Percentiles rank a stretch among this genome's conserved stretches.
These are phyloP conservation scores for Saccharomycopsis oosterbeekiorum DNA, from an alignment of 805 yeast genomes.

Conservation along the genomic window DNA sequence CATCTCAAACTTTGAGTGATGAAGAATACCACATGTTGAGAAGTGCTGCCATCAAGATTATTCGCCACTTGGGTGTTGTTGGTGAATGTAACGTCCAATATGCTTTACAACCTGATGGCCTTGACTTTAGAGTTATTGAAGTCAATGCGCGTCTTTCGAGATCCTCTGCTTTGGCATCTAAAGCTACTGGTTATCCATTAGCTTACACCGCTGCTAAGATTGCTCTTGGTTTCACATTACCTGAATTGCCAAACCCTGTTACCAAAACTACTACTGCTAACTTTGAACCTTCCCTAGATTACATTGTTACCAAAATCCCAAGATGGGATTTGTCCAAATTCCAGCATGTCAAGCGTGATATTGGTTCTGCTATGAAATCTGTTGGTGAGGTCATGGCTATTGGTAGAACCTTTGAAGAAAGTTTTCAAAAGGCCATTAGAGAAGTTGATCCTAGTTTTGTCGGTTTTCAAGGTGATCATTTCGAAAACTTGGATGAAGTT, in stretches of 20 bases:
- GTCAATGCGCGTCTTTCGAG: conserved; percentile 96
- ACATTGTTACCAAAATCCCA: conserved; percentile 94
- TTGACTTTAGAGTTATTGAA: conserved; percentile 93
- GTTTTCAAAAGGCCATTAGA: conserved; percentile 94
- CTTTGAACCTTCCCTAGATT: conserved; percentile 95
- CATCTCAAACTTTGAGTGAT: conserved; percentile 93
- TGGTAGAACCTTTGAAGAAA: conserved; percentile 95
- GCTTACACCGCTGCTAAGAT: conserved; percentile 98
- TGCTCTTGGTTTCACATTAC: conserved; percentile 88
- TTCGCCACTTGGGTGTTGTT: conserved; percentile 95
- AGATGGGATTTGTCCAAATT: conserved; percentile 97
- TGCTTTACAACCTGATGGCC: conserved; percentile 90
- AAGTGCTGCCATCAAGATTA: conserved; percentile 93
- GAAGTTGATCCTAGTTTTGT: conserved; percentile 85
- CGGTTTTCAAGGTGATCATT: conserved; percentile 82
- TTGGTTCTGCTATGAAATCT: conserved; percentile 95
- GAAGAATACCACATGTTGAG: conserved; percentile 98
- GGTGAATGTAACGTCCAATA: conserved; percentile 99
- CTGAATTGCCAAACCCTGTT: conserved; percentile 92
- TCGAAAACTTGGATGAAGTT: conserved; percentile 66
- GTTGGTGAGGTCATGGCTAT: conserved; percentile 99
- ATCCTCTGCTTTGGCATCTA: conserved; percentile 95
- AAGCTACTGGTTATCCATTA: conserved; percentile 97
- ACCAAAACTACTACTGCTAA: conserved; percentile 94
- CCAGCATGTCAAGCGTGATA: conserved; percentile 87